Base-by-base conservation (phyloP, 2,329 filamentous ascomycete genomes). In the Scorias spongiosa region DNA sequence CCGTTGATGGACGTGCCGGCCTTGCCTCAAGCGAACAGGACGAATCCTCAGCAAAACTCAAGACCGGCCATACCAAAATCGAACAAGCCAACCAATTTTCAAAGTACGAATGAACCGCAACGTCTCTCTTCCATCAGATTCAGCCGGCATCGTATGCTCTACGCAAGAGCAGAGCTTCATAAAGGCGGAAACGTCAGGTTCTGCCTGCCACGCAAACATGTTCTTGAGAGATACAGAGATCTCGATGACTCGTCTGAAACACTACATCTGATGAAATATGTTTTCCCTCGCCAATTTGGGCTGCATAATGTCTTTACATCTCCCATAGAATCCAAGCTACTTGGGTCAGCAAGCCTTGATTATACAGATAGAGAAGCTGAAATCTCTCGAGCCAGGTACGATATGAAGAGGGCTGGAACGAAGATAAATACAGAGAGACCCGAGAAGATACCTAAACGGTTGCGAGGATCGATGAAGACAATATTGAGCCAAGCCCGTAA, bases 261-360 rank as follows among this genome's bases (percentile, higher is more conserved):
- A 0, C 57, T 78, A 10, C 84, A 82, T 52, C 64, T 93, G 15
- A 76, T 94, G 74, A 91, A 89, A 69, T 89, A 96, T 61, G 79
- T 98, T 1, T 98, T 98, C 53, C 91, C 91, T 29, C 74, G 81
- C 10, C 88, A 96, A 56, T 96, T 94, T 56, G 76, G 77, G 11
- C 67, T 98, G 2, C 86, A 93, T 57, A 98, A 96, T 61, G 86
- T 82, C n/a, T 95, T 96, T 58, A 86, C 79, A 0, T 84, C 79
- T 5, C 64, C 67, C 2, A 71, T 81, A 12, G 74, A 91, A 57
- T 59, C 57, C 17, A 72, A 65, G 41, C 75, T 84, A 54, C 89
- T 81, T 0, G 68, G 76, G 0, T 81, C 89, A 53, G 74, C 74
- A 20, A 80, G 89, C 55, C 84, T 85, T 55, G 87, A 94, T 60